A percentile compares a stretch with the other conserved stretches of the same genome.
These are phyloP conservation scores for Alternaria dauci DNA, from an alignment of 2,329 filamentous ascomycete species.

Conservation along the genomic window DNA sequence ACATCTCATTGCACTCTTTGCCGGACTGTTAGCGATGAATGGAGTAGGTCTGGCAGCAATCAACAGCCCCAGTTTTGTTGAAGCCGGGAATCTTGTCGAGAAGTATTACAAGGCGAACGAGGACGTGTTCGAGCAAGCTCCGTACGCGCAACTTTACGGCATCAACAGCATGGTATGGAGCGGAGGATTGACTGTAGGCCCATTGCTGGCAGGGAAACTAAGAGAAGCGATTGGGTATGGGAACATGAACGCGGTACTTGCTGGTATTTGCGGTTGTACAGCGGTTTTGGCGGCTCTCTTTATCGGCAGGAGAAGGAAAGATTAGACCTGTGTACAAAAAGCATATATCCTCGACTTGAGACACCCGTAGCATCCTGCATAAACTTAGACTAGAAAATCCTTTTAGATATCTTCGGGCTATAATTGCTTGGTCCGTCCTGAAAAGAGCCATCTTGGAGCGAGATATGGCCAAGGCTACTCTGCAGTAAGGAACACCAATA, in stretches of 20 bases:
- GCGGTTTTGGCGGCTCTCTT: slow-evolving; percentile 56
- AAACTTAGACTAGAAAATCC: background rate
- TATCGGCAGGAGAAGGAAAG: slow-evolving; percentile 47
- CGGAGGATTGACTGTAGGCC: slow-evolving; percentile 67
- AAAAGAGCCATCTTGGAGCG: background rate
- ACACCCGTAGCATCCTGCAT: background rate
- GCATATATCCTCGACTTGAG: background rate
- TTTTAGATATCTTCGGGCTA: background rate
- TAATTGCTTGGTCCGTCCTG: background rate
- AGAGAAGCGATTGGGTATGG: slow-evolving; percentile 64
- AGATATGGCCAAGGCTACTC: background rate
- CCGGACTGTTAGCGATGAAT: slow-evolving; percentile 56
- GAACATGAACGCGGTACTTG: slow-evolving; percentile 65
- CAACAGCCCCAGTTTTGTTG: slow-evolving; percentile 64
- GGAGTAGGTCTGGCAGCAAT: slow-evolving; percentile 64
- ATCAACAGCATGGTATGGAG: slow-evolving; percentile 71
- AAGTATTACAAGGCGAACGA: slow-evolving; percentile 65
- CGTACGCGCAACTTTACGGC: slow-evolving; percentile 72
- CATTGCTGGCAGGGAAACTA: slow-evolving; percentile 63
- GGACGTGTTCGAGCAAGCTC: slow-evolving; percentile 64
- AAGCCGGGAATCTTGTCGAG: slow-evolving; percentile 64
- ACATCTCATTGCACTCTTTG: slow-evolving; percentile 57
- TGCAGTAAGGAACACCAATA: background rate
- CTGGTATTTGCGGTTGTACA: slow-evolving; percentile 56
- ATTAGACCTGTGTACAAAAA: background rate